Base-by-base conservation (phyloP, 1,284 basidiomycete species). In the Kalmanozyma brasiliensis region DNA sequence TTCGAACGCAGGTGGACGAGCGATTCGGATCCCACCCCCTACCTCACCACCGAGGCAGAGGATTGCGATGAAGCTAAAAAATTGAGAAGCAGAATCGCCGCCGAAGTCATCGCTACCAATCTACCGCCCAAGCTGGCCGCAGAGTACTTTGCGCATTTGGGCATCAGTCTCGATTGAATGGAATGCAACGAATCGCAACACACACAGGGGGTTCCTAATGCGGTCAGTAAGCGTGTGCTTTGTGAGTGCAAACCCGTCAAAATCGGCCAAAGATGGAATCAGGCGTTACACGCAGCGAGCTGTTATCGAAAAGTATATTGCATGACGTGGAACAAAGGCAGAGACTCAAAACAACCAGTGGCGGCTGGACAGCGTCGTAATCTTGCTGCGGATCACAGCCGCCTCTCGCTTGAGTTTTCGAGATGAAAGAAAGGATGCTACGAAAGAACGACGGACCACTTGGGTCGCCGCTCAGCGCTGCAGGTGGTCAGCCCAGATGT, bases 401-500 rank as follows among this genome's bases (percentile, higher is more conserved):
- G 14, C 29, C 26, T 24, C 9, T 17, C 24, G 17, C n/a, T n/a
- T n/a, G 26, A 29, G 26, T 11, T 29, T 11, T 29, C 6, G n/a
- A 49, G 32, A 47, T 14, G 33, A 19, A 46, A 24, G 9, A 34
- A 1, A 33, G 22, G 23, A 48, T 47, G 48, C 52, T 46, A 24
- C 49, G 24, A 30, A 11, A 19, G 37, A 24, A 32, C 22, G n/a
- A 33, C 19, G 40, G 24, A 23, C 40, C 35, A 16, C 16, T 14
- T 26, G 14, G n/a, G 29, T n/a, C 36, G n/a, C n/a, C n/a, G n/a
- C 33, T 69, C 59, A 80, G 24, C 78, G 75, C 69, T 78, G 77
- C 17, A 79, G 62, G 56, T 80, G 78, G 49, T 79, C 78, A 33
- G 72, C 66, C 41, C 75, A 73, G 33, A 82, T 68, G 70, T 82